Base-by-base conservation (phyloP, 1,284 basidiomycete genomes). In the Sphaerobolus stellatus region DNA sequence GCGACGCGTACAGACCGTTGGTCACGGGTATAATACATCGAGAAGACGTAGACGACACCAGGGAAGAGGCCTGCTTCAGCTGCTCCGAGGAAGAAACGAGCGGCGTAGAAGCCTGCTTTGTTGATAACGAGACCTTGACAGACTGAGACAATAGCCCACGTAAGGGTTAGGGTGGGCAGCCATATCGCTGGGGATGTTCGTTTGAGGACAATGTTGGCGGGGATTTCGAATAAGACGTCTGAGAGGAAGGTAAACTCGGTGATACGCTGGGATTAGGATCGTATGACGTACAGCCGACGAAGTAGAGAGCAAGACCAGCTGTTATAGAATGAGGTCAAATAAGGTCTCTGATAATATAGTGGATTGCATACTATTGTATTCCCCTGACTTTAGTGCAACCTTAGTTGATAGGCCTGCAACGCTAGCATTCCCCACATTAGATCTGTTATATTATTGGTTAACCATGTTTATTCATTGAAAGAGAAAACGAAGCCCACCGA, bases 351-450 rank as follows among this genome's bases (percentile, higher is more conserved):
- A 3, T 8, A 36, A 40, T 5, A 44, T 28, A 58, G 52, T 33
- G 64, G 64, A 13, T 66, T 69, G 43, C 71, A 66, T 59, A 80
- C 79, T 76, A 27, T 53, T 53, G 24, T 53, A 53, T 47, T 53
- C 44, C n/a, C 31, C 52, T 11, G 30, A 30, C 5, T 45, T 30
- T 33, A 53, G 33, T 16, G 46, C 25, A 24, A 53, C 38, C 44
- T 48, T 45, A 16, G 52, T 48, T n/a, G 52, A 5, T 24, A 53
- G 45, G 9, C 52, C 52, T 27, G 34, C 52, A 22, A 53, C 31
- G 3, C 45, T 82, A 24, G 85, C 84, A 68, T 86, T 87, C 34
- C 83, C 85, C 58, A 89, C 81, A 62, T 86, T 88, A 29, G 83
- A 78, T 46, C 78, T 81, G 50, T 28, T 48, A 38, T 33, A 47